Percentiles rank a stretch among this genome's conserved stretches.
Evolutionary conservation across 2,329 filamentous ascomycete species (phyloP).

Genomic region (Aureobasidium mangrovei): DNA sequence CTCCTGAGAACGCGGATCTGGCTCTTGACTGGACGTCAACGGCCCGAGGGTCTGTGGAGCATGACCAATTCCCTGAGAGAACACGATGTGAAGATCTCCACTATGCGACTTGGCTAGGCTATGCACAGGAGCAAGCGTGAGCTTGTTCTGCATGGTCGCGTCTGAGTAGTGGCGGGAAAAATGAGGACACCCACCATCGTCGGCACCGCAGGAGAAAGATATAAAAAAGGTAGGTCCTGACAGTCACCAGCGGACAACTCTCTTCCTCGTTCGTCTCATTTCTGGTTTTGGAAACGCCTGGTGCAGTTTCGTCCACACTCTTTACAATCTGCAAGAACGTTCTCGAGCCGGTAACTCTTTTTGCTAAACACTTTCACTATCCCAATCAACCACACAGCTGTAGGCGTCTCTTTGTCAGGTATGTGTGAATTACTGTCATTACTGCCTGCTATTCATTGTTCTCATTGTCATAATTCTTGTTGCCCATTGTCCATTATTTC

Average conservation of each 20-base stretch:
- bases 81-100: background rate
- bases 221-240: background rate
- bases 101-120: constrained; percentile 5
- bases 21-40: constrained; percentile 2
- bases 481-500: background rate
- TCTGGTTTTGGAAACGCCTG: constrained; percentile 9
- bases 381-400: background rate
- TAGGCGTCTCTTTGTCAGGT: constrained; percentile 1
- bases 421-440: background rate
- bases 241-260: background rate
- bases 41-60: background rate
- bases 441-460: background rate
- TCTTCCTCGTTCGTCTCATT: background rate
- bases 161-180: background rate
- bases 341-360: background rate
- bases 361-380: background rate
- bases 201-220: background rate
- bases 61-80: constrained; percentile 3
- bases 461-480: background rate
- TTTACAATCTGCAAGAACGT: constrained; percentile 4
- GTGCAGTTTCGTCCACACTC: constrained; percentile 9
- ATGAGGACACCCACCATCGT: background rate
- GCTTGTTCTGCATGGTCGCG: constrained; percentile 6
- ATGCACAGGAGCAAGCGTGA: background rate
- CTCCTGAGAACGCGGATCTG: background rate